Conservation (phyloP, 1,139 yeast species). For the Debaryomyces robertsiae region DNA sequence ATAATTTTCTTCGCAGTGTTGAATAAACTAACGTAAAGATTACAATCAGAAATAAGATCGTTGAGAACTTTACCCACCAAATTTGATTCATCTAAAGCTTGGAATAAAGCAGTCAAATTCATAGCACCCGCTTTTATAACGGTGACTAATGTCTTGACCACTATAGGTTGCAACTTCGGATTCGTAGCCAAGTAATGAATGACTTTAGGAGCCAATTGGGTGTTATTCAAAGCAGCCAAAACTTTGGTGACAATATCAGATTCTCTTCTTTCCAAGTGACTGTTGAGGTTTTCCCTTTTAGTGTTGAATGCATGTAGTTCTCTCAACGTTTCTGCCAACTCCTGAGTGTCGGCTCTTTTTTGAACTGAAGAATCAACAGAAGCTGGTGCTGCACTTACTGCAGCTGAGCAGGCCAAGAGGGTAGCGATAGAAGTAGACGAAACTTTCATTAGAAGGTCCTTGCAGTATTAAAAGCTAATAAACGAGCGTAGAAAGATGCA, state of each 20-base stretch:
- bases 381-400: conserved; percentile 34
- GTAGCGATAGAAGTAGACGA: conserved; percentile 32
- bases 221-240: conserved; percentile 40
- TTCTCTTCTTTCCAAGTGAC: conserved; percentile 32
- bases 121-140: conserved; percentile 37
- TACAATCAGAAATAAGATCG: conserved; percentile 45
- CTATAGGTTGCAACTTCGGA: conserved; percentile 38
- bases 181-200: conserved; percentile 39
- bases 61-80: conserved; percentile 39
- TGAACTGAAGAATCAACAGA: conserved; percentile 11
- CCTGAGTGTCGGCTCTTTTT: conserved; percentile 17
- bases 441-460: conserved; percentile 3
- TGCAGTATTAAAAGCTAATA: not conserved
- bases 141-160: conserved; percentile 33
- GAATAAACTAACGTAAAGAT: conserved; percentile 40
- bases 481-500: not conserved
- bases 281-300: conserved; percentile 36
- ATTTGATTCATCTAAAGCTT: conserved; percentile 43
- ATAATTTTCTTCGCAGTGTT: conserved; percentile 35
- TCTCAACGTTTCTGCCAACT: conserved; percentile 24
- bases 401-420: conserved; percentile 29
- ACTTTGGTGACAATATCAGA: conserved; percentile 45
- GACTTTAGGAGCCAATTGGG: conserved; percentile 42
- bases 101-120: conserved; percentile 36
- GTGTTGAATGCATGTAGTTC: conserved; percentile 24